Evolutionary conservation across 2,329 filamentous ascomycete genomes (phyloP).

Genomic region (Talaromyces albobiverticillius): DNA sequence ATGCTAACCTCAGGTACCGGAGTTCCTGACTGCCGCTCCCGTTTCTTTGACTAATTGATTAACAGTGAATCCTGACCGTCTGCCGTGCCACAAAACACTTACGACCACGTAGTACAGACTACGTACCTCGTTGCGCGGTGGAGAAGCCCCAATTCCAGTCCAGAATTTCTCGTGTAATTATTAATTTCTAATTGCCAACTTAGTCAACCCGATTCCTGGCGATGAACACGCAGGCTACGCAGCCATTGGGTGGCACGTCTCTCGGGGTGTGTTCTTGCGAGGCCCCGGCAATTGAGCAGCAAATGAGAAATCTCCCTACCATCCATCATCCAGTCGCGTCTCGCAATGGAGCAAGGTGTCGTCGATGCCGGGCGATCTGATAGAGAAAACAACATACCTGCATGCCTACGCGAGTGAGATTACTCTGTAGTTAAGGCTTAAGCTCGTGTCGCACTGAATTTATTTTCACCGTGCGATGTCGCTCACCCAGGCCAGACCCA

Average conservation of each 20-base stretch:
- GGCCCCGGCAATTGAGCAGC: too few relatives aligned
- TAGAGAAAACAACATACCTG: too few relatives aligned
- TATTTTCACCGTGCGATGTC: background rate
- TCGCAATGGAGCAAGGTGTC: background rate
- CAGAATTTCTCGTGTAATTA: background rate
- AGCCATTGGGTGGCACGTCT: background rate
- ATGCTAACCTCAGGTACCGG: too few relatives aligned
- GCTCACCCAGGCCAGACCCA: too few relatives aligned
- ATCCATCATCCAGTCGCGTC: background rate
- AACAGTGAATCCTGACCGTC: background rate
- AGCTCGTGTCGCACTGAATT: background rate
- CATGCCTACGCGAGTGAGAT: too few relatives aligned
- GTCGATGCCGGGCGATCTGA: background rate
- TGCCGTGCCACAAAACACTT: conserved; percentile 1
- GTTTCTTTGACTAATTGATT: background rate
- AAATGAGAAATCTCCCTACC: too few relatives aligned
- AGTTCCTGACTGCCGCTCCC: background rate
- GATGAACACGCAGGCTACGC: background rate
- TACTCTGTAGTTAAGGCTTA: background rate
- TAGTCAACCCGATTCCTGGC: too few relatives aligned
- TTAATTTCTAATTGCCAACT: too few relatives aligned
- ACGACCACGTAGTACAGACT: background rate
- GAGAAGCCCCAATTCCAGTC: background rate
- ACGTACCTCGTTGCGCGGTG: background rate
- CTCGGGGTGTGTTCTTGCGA: too few relatives aligned